Conservation (phyloP, 179 eudicot species). For the Camellia oleifera region DNA sequence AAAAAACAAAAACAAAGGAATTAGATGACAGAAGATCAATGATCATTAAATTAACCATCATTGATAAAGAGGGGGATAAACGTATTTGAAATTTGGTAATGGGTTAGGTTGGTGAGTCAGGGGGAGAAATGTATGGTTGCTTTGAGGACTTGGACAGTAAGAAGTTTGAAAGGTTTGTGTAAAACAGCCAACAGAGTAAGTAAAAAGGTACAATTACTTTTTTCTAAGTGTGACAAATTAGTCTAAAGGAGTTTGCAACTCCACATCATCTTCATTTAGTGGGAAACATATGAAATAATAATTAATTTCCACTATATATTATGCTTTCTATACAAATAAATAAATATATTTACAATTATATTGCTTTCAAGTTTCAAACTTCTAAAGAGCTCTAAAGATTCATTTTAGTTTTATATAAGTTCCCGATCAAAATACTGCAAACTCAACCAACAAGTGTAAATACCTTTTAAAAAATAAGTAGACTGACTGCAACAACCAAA, state of each 20-base stretch:
- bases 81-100: constrained; percentile 1
- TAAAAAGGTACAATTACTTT: background rate
- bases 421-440: too few relatives aligned
- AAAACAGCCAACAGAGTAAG: constrained; percentile 5
- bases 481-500: too few relatives aligned
- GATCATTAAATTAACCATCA: constrained; percentile 8
- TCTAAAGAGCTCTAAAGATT: too few relatives aligned
- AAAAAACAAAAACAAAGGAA: too few relatives aligned
- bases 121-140: background rate
- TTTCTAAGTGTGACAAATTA: background rate
- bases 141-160: background rate
- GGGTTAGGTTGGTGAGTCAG: constrained; percentile 3
- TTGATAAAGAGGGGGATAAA: constrained; percentile 15
- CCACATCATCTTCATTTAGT: background rate
- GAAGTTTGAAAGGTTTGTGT: background rate
- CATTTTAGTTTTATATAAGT: too few relatives aligned
- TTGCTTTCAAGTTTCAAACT: too few relatives aligned
- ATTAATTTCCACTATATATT: background rate
- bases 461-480: too few relatives aligned
- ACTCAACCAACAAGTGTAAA: too few relatives aligned
- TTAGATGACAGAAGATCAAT: too few relatives aligned
- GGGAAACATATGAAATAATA: constrained; percentile 4
- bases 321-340: background rate
- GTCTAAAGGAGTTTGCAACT: too few relatives aligned
- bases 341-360: background rate